These are phyloP conservation scores for Cyanophora paradoxa DNA, from an alignment of 78 protist species.

Conservation along the genomic window DNA sequence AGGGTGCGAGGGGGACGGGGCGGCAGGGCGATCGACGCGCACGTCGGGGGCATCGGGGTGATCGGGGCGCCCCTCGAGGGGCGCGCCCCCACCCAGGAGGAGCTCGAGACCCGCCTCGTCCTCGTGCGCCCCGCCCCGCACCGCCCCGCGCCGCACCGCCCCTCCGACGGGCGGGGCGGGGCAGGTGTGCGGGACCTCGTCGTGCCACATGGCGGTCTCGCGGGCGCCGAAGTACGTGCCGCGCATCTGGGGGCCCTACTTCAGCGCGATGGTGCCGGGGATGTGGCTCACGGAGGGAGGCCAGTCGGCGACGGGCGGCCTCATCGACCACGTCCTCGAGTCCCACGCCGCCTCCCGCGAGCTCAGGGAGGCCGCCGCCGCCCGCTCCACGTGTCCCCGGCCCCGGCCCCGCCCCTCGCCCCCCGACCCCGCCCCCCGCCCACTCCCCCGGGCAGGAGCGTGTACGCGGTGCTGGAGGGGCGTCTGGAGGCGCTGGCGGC, in stretches of 20 bases:
- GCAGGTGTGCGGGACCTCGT: constrained; percentile 35
- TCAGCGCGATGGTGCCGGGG: constrained; percentile 23
- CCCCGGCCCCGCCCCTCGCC: too few species aligned
- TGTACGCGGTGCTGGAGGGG: too few species aligned
- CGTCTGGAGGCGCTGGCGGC: too few species aligned
- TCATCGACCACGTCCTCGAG: constrained; percentile 14
- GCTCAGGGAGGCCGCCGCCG: not conserved
- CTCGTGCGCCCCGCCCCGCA: too few species aligned
- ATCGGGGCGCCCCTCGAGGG: not conserved
- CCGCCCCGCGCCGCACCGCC: too few species aligned
- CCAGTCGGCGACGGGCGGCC: constrained; percentile 23
- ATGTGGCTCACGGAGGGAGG: constrained; percentile 41
- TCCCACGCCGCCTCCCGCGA: not conserved
- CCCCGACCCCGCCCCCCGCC: too few species aligned
- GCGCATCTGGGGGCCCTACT: constrained; percentile 47
- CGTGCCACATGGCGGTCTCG: constrained; percentile 30
- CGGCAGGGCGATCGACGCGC: constrained; percentile 38
- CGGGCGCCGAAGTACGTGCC: not conserved
- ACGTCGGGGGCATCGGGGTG: constrained; percentile 35
- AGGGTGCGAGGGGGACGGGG: too few species aligned
- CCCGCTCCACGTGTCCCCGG: too few species aligned
- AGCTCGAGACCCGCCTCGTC: not conserved
- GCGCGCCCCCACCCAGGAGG: not conserved
- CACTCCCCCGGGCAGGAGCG: too few species aligned
- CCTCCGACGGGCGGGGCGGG: too few species aligned